phyloP scores from a whole-genome alignment of 108 stramenopile species.

The Pseudonitzschia multistriata region DNA sequence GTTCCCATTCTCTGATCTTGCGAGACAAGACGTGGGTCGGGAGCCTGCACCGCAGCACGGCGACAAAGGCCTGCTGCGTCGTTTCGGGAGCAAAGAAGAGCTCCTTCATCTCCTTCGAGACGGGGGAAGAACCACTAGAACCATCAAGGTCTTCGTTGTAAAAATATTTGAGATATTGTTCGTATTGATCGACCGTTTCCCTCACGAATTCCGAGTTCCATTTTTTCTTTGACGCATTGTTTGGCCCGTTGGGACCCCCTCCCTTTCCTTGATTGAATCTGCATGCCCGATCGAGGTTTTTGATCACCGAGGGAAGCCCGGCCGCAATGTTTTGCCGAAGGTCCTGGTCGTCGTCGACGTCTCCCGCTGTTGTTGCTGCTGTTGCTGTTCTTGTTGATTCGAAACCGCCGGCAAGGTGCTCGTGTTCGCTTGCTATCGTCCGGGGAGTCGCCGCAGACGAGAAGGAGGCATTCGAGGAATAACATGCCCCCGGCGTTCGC shows the following conservation, averaged over 20 bases:
- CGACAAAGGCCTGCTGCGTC: slow-evolving; percentile 50
- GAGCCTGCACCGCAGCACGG: slow-evolving; percentile 53
- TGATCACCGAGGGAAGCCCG: slow-evolving; percentile 9
- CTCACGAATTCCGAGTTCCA: slow-evolving; percentile 31
- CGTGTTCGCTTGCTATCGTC: background rate
- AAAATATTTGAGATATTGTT: slow-evolving; percentile 27
- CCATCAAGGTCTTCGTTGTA: slow-evolving; percentile 13
- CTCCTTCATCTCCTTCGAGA: slow-evolving; percentile 18
- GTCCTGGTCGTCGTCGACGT: background rate
- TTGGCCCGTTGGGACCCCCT: slow-evolving; percentile 10
- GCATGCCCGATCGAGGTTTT: slow-evolving; percentile 24
- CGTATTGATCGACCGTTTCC: slow-evolving; percentile 32
- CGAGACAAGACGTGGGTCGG: slow-evolving; percentile 52
- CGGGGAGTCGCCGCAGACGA: background rate
- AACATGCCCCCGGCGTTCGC: background rate
- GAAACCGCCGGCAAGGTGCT: background rate
- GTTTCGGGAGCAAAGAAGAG: slow-evolving; percentile 52
- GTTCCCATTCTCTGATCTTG: slow-evolving; percentile 64
- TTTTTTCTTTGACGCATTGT: background rate
- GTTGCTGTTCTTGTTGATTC: background rate
- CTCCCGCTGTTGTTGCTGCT: background rate
- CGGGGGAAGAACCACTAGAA: background rate
- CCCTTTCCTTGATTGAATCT: slow-evolving; percentile 39
- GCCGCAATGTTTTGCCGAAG: background rate
- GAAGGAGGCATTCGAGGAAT: background rate